Evolutionary conservation across 768 basidiomycete genomes (phyloP).

Genomic region (Serendipita sp.): DNA sequence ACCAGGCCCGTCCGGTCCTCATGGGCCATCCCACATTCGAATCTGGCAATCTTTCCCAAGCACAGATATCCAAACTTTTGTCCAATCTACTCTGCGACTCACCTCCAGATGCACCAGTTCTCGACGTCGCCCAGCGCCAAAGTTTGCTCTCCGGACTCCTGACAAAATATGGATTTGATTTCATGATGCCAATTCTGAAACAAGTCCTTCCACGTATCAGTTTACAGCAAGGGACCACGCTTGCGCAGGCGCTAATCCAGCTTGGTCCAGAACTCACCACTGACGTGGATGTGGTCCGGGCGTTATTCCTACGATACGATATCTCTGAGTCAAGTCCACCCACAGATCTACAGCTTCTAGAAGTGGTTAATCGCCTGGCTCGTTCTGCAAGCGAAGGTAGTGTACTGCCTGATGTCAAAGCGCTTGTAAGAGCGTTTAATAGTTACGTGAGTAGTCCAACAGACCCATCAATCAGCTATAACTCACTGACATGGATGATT

Average conservation of each 20-base stretch:
- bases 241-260: conserved; percentile 61
- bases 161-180: conserved; percentile 66
- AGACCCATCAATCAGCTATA: not conserved
- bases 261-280: conserved; percentile 66
- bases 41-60: conserved; percentile 57
- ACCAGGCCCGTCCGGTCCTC: conserved; percentile 57
- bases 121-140: conserved; percentile 61
- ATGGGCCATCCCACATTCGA: conserved; percentile 64
- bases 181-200: conserved; percentile 55
- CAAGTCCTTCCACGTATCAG: conserved; percentile 56
- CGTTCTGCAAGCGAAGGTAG: conserved; percentile 60
- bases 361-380: conserved; percentile 52
- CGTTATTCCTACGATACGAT: conserved; percentile 57
- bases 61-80: conserved; percentile 65
- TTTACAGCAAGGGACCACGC: conserved; percentile 46
- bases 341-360: conserved; percentile 50
- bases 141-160: conserved; percentile 60
- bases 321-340: conserved; percentile 59
- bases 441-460: conserved; percentile 46
- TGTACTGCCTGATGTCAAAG: conserved; percentile 54
- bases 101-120: conserved; percentile 48
- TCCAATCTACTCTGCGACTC: conserved; percentile 62
- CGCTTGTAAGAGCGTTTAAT: conserved; percentile 54
- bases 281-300: conserved; percentile 54
- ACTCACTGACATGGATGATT: not conserved